phyloP scores from a whole-genome alignment of 768 basidiomycete species.

The Mycena capillaripes region DNA sequence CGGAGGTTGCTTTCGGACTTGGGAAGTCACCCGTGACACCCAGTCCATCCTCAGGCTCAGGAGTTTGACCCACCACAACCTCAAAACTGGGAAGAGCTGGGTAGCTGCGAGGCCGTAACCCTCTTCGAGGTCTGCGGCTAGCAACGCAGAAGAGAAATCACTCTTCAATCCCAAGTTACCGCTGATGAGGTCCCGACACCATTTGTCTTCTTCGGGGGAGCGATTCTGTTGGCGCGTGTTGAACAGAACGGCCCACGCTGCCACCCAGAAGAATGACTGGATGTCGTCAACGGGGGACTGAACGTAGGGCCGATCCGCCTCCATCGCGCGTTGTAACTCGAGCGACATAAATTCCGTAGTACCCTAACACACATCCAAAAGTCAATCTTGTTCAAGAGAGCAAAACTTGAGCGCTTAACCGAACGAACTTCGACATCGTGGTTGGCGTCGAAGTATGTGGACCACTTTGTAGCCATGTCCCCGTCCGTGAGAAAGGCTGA shows the following conservation, averaged over 20 bases:
- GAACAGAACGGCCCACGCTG: constrained; percentile 33
- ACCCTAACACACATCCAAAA: constrained; percentile 7
- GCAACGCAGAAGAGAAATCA: no score
- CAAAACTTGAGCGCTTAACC: no score
- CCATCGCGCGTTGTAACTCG: background rate
- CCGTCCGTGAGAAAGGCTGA: constrained; percentile 32
- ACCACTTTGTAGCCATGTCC: constrained; percentile 30
- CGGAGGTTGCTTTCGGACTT: no score
- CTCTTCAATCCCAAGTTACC: no score
- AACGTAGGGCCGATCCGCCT: background rate
- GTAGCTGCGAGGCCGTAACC: no score
- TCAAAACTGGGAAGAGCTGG: no score
- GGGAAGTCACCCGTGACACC: no score
- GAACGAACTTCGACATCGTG: constrained; percentile 14
- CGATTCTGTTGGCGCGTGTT: background rate
- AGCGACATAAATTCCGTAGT: constrained; percentile 37
- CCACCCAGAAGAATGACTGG: constrained; percentile 29
- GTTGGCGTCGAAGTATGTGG: constrained; percentile 14
- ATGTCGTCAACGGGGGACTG: constrained; percentile 35
- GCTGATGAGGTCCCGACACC: background rate
- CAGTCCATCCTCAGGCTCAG: no score
- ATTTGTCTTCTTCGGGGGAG: background rate
- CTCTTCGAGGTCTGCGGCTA: no score
- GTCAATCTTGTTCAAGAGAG: no score
- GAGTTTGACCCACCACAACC: no score